Percentiles rank a stretch among this genome's conserved stretches.
Conservation (phyloP, 2,329 filamentous ascomycete species). For the Fusarium tuaranense region DNA sequence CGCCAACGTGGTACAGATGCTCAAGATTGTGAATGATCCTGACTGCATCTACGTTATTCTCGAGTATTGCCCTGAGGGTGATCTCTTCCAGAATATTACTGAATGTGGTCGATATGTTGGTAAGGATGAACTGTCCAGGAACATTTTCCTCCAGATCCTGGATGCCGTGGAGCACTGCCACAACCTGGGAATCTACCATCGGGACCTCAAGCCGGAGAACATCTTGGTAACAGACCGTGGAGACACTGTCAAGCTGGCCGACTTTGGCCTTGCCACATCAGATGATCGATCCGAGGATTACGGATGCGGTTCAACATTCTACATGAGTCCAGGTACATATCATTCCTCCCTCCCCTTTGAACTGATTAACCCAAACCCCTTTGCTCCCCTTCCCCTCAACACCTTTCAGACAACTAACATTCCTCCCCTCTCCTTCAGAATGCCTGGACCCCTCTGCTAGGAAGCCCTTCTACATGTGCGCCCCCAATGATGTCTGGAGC, state of each 20-base stretch:
- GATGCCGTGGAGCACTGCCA: constrained; percentile 98
- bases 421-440: constrained; percentile 68
- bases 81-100: constrained; percentile 97
- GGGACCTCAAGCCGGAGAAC: constrained; percentile 98
- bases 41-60: constrained; percentile 97
- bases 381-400: constrained; percentile 9
- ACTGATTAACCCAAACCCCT: constrained; percentile 8
- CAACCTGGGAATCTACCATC: constrained; percentile 91
- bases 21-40: constrained; percentile 90
- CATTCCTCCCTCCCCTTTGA: constrained; percentile 15
- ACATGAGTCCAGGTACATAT: constrained; percentile 96
- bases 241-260: constrained; percentile 92
- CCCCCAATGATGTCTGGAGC: constrained; percentile 97
- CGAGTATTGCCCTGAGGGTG: constrained; percentile 96
- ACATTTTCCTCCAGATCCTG: constrained; percentile 93
- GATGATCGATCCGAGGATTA: constrained; percentile 90
- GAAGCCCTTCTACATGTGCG: constrained; percentile 87
- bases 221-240: constrained; percentile 91
- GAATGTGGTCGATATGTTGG: constrained; percentile 93
- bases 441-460: constrained; percentile 83
- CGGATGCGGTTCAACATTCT: constrained; percentile 97
- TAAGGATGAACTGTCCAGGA: constrained; percentile 88
- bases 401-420: constrained; percentile 42
- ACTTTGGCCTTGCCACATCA: constrained; percentile 94
- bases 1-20: constrained; percentile 91